Percentiles rank a stretch among this genome's conserved stretches.
phyloP scores from a whole-genome alignment of 805 yeast genomes.

The Wickerhamiella australiensis region DNA sequence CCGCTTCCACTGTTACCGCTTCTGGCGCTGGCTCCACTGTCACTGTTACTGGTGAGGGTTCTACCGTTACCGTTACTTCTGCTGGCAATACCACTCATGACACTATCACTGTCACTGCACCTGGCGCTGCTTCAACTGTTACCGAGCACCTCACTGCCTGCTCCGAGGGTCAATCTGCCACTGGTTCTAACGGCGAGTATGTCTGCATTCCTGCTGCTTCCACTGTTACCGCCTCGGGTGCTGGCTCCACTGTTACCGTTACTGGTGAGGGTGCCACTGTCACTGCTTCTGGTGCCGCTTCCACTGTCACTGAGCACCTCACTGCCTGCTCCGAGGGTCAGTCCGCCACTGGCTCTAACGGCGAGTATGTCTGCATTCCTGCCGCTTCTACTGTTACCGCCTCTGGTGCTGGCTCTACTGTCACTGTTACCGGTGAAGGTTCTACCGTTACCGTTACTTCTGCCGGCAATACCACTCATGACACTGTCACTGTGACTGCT shows the following conservation, averaged over 20 bases:
- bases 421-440: constrained; percentile 15
- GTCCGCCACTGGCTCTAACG: constrained; percentile 12
- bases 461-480: constrained; percentile 20
- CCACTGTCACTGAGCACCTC: constrained; percentile 12
- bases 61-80: constrained; percentile 18
- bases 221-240: constrained; percentile 17
- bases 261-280: no score
- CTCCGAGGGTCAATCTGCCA: no score
- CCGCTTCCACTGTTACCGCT: no score
- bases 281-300: constrained; percentile 13
- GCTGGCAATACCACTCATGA: constrained; percentile 20
- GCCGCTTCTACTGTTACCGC: no score
- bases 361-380: constrained; percentile 15
- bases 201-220: constrained; percentile 13
- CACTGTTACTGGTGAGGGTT: constrained; percentile 14
- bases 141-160: no score
- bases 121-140: constrained; percentile 15
- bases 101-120: no score
- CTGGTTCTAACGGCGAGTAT: not conserved
- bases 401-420: no score
- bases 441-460: constrained; percentile 17
- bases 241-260: constrained; percentile 10
- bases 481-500: no score
- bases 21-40: no score
- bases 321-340: constrained; percentile 6